Evolutionary conservation across 306 rosid species (phyloP), one percentile per base, ranked within the genome.

Genomic region (Argentina anserina): DNA sequence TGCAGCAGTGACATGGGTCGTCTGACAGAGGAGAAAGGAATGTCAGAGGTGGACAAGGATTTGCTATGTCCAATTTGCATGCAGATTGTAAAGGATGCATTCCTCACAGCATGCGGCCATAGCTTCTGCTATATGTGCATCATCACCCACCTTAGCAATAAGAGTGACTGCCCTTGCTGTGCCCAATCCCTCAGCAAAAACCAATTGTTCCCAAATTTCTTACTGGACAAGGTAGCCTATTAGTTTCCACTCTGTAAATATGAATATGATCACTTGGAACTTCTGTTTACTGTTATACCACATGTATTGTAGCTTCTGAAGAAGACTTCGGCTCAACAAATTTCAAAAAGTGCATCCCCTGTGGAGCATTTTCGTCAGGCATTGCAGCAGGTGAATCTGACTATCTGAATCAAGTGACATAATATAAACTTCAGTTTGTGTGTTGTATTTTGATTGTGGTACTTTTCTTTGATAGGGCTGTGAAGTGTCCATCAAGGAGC

Each of bases 51-150:
- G 63, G 99, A 94, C 72, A 94, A 83, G 75, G 99, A 94, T 62
- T 87, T 89, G 67, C 80, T 94, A 0, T 94, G 99, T 39, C 99
- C 99, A 81, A 94, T 94, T 86, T 94, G 99, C 76, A 94, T 94
- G 96, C 99, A 94, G 89, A 81, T 87, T 52, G 86, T 94, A 45
- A 91, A 86, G 81, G 97, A 88, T 55, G 90, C 96, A 3, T 91
- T 94, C 78, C 96, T 94, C 52, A 94, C 97, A 0, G 80, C 89
- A 0, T 94, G 99, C 59, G 97, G 99, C 2, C 99, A 94, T 73
- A 91, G 96, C 84, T 94, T 94, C 84, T 94, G 99, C 83, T 94
- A 91, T 72, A 94, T 94, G 97, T 94, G 99, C 75, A 91, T 94
- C 84, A 82, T 73, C 75, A 94, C 96, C 70, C 99, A 94, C 87